These are phyloP conservation scores for Citrus medica DNA, from an alignment of 345 rosid species.

Conservation along the genomic window DNA sequence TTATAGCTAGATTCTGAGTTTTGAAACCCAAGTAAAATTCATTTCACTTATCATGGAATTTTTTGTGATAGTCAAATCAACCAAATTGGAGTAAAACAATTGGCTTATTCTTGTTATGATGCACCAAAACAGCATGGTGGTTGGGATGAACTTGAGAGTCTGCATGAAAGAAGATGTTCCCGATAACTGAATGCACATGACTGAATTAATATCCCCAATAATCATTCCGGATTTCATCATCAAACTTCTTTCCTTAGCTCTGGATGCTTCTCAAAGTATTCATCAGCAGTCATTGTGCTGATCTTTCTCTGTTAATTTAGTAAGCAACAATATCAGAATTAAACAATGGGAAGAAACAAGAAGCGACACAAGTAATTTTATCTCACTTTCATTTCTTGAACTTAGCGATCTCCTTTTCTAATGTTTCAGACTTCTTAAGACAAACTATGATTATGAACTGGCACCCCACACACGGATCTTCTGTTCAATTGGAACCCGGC, in stretches of 20 bases:
- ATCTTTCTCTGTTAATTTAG: constrained; percentile 1
- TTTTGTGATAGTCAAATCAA: background rate
- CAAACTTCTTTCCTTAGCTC: constrained; percentile 85
- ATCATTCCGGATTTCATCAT: constrained; percentile 88
- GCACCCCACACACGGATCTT: too few relatives aligned
- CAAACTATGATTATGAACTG: too few relatives aligned
- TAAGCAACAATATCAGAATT: too few relatives aligned
- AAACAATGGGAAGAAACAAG: too few relatives aligned
- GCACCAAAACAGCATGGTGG: background rate
- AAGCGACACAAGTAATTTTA: too few relatives aligned
- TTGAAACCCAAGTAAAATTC: too few relatives aligned
- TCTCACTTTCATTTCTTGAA: too few relatives aligned
- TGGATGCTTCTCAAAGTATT: constrained; percentile 87
- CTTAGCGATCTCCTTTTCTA: too few relatives aligned
- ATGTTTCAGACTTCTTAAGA: too few relatives aligned
- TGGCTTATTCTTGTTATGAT: background rate
- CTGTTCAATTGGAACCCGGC: too few relatives aligned
- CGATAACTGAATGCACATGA: background rate
- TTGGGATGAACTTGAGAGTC: background rate
- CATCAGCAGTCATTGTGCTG: constrained; percentile 93
- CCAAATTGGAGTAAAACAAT: background rate
- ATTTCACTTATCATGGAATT: too few relatives aligned
- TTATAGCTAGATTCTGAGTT: too few relatives aligned
- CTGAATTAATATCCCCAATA: constrained; percentile 63
- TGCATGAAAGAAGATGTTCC: background rate